Evolutionary conservation across 257 asterid species (phyloP).

Genomic region (Primulina huaijiensis): DNA sequence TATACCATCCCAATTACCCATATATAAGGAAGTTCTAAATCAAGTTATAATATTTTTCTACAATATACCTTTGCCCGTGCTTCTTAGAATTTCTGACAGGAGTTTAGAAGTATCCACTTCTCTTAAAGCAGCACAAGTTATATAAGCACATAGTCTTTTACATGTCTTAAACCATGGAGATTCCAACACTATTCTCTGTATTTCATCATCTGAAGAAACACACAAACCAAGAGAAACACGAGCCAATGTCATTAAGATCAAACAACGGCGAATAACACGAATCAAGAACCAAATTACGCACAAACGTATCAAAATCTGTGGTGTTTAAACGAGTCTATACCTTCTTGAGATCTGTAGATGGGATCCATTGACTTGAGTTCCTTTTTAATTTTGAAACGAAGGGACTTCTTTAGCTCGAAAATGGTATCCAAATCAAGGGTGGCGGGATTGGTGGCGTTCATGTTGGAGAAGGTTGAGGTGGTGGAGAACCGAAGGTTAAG

Average conservation of each 20-base stretch:
- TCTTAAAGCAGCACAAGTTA: slow-evolving; percentile 73
- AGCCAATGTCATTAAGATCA: slow-evolving; percentile 22
- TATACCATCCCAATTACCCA: slow-evolving; percentile 6
- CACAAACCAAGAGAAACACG: background rate
- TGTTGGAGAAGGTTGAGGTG: slow-evolving; percentile 35
- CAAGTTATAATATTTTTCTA: background rate
- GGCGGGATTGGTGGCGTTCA: slow-evolving; percentile 31
- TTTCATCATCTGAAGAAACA: slow-evolving; percentile 61
- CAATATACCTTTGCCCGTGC: slow-evolving; percentile 36
- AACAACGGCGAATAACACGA: background rate
- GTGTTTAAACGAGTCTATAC: slow-evolving; percentile 21
- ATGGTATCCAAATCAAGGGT: slow-evolving; percentile 42
- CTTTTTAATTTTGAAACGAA: slow-evolving; percentile 62
- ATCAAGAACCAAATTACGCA: background rate
- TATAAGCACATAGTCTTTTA: slow-evolving; percentile 80
- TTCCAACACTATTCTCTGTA: slow-evolving; percentile 67
- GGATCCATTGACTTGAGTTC: slow-evolving; percentile 87
- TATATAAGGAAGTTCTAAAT: slow-evolving; percentile 20
- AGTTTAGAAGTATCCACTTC: slow-evolving; percentile 84
- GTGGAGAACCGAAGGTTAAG: slow-evolving; percentile 25
- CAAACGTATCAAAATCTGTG: background rate
- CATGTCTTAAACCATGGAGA: slow-evolving; percentile 94
- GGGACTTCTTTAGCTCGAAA: slow-evolving; percentile 65
- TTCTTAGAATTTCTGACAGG: slow-evolving; percentile 49
- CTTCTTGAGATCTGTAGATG: slow-evolving; percentile 68